Evolutionary conservation across 495 filamentous ascomycete genomes (phyloP).

Genomic region (Hypomontagnella monticulosa): DNA sequence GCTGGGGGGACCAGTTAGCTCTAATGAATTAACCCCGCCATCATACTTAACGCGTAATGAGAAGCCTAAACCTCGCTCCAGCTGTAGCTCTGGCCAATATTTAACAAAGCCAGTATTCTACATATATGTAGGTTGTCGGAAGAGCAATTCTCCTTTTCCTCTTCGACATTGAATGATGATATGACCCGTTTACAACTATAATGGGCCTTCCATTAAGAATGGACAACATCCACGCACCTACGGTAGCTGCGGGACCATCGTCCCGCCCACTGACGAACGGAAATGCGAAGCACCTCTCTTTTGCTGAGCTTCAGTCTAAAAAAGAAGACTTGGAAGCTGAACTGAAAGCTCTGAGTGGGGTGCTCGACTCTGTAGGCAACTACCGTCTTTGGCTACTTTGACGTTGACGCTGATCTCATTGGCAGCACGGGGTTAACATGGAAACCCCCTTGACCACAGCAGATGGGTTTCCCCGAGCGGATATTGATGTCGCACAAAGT

Average conservation of each 20-base stretch:
- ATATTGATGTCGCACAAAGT: constrained; percentile 97
- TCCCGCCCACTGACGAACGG: constrained; percentile 65
- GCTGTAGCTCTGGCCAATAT: constrained; percentile 11
- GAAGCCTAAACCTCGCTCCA: constrained; percentile 27
- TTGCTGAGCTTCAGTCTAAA: constrained; percentile 66
- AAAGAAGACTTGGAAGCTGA: constrained; percentile 88
- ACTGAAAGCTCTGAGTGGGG: constrained; percentile 80
- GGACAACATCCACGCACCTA: constrained; percentile 79
- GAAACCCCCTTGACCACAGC: constrained; percentile 85
- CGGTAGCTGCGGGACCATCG: constrained; percentile 76
- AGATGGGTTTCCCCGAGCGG: constrained; percentile 92
- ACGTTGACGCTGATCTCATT: constrained; percentile 19
- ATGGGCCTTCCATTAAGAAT: constrained; percentile 58
- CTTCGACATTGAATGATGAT: constrained; percentile 19
- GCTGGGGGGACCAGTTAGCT: constrained; percentile 3
- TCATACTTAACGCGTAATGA: constrained; percentile 21
- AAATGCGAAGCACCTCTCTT: constrained; percentile 65
- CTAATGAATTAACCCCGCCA: constrained; percentile 29
- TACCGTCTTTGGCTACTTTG: constrained; percentile 2
- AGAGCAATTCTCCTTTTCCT: neutral
- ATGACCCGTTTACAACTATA: constrained; percentile 20
- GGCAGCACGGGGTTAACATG: constrained; percentile 92
- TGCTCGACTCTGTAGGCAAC: constrained; percentile 82
- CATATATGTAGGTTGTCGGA: neutral
- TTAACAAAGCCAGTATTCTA: neutral